Base-by-base conservation (phyloP, 345 rosid genomes). In the Leavenworthia alabamica region DNA sequence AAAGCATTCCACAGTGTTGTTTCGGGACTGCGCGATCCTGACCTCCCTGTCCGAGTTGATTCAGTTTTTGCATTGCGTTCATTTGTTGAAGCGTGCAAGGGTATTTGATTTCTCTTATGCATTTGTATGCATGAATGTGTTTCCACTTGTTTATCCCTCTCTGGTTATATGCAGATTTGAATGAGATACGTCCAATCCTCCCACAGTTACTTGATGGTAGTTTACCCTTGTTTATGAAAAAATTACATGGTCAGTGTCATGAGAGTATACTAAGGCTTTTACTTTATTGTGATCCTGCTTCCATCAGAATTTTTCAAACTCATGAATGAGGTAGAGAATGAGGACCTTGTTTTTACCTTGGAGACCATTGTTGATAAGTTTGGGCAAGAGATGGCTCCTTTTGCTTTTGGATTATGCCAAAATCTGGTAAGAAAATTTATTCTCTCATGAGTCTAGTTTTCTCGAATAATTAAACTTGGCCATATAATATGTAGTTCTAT, bases 321-420 rank as follows among this genome's bases (percentile, higher is more conserved):
- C 42, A 90, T 90, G 95, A 85, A 90, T 77, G 97, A 90, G 80
- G 97, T 90, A 19, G 97, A 86, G 76, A 90, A 90, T 76, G 97
- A 90, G 77, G 97, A 90, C 73, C 82, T 90, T 55, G 97, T 90
- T 32, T 90, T 83, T 66, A 90, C 97, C 28, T 60, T 90, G 80
- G 97, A 90, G 75, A 87, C 93, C 59, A 81, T 90, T 58, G 97
- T 90, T 16, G 95, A 90, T 79, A 90, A 85, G 74, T 90, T 90
- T 78, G 97, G 97, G 2, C 96, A 90, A 74, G 97, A 90, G 80
- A 90, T 90, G 97, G 90, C 93, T 54, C 97, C 96, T 15, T 90
- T 76, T 81, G 96, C 97, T 65, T 73, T 90, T 61, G 97, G 96
- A 37, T 78, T 90, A 72, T 90, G 97, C 81, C 93, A 85, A 75